Conservation (phyloP, 75 land plant species). For the Adiantum capillusveneris region DNA sequence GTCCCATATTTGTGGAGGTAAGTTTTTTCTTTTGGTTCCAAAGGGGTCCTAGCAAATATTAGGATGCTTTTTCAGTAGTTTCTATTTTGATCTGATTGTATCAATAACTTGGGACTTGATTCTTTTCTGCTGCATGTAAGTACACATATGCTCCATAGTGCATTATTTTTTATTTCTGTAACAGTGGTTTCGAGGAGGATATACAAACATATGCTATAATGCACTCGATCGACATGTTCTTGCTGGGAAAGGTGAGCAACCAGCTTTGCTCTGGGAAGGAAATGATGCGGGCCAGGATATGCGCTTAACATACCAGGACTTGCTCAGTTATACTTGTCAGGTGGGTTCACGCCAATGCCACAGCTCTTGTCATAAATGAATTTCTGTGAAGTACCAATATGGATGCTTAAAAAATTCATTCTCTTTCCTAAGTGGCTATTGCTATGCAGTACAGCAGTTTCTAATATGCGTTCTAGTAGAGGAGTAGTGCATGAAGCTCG, state of each 20-base stretch:
- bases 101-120: too few species aligned
- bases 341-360: neutral
- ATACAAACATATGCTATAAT: slow-evolving; percentile 22
- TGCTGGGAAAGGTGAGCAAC: slow-evolving; percentile 14
- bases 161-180: neutral
- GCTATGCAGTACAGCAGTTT: too few species aligned
- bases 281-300: slow-evolving; percentile 11
- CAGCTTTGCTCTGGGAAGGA: slow-evolving; percentile 18
- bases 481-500: too few species aligned
- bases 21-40: neutral
- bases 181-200: slow-evolving; percentile 23
- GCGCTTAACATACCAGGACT: slow-evolving; percentile 9
- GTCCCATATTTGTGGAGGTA: slow-evolving; percentile 21
- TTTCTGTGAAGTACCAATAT: too few species aligned
- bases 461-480: too few species aligned
- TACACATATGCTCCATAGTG: too few species aligned
- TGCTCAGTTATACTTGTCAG: slow-evolving; percentile 14
- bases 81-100: too few species aligned
- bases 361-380: too few species aligned
- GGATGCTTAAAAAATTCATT: too few species aligned
- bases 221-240: slow-evolving; percentile 20
- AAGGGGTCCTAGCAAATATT: neutral
- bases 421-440: too few species aligned
- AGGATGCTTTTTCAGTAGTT: neutral
- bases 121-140: too few species aligned